Conservation (phyloP, 75 land plant genomes). For the Chamaecyparis obtusa region DNA sequence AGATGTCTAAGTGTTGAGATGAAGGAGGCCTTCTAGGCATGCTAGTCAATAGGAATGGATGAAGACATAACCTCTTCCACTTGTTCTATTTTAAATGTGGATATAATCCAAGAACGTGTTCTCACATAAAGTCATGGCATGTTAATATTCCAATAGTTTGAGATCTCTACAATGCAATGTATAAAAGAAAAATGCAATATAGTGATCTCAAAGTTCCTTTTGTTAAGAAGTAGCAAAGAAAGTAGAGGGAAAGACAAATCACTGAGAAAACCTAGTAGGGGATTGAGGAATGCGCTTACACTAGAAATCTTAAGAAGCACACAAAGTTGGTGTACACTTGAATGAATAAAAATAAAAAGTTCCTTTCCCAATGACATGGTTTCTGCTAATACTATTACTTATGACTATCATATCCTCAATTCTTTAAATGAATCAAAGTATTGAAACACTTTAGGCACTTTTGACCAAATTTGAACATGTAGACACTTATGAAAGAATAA, state of each 20-base stretch:
- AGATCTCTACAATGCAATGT: conserved; percentile 54
- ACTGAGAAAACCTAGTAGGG: background rate
- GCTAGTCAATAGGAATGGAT: conserved; percentile 4
- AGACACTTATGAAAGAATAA: too few species aligned
- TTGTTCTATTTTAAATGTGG: conserved; percentile 45
- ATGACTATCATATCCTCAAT: too few species aligned
- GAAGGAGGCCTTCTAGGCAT: background rate
- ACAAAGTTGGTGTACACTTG: conserved; percentile 81
- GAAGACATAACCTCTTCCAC: conserved; percentile 53
- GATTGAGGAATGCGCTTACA: conserved; percentile 32
- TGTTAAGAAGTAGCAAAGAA: background rate
- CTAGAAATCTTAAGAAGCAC: conserved; percentile 76
- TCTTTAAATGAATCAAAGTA: too few species aligned
- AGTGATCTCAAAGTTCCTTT: background rate
- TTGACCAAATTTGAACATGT: too few species aligned
- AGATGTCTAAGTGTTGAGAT: background rate
- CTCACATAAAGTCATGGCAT: conserved; percentile 79
- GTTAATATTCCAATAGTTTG: conserved; percentile 76
- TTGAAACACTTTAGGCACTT: too few species aligned
- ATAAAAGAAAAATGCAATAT: background rate
- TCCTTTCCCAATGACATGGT: conserved; percentile 96
- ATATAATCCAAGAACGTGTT: conserved; percentile 52
- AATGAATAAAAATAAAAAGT: conserved; percentile 70
- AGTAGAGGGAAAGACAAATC: background rate
- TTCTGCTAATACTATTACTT: conserved; percentile 43